Base-by-base conservation (phyloP, 1,284 basidiomycete species). In the Kalmanozyma brasiliensis region DNA sequence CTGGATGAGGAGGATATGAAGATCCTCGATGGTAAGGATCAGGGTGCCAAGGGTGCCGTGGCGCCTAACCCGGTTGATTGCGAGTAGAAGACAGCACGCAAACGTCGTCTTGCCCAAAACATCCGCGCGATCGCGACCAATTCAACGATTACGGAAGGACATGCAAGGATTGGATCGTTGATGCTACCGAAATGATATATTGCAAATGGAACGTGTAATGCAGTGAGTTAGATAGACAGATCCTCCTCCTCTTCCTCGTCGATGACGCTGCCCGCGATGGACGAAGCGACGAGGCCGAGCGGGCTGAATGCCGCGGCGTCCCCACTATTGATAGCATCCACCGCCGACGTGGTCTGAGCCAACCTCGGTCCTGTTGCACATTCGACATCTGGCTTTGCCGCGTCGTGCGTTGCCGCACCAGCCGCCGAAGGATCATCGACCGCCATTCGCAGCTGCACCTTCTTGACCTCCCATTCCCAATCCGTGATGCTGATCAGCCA, bases 401-500 rank as follows among this genome's bases (percentile, higher is more conserved):
- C 42, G 20, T 20, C 44, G 6, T 53, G 53, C 11, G 52, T 33
- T 23, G 51, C 29, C 16, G 52, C 9, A 11, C 23, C 38, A 24
- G 52, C 17, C 16, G 49, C 53, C 10, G 61, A 52, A 16, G 79
- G 61, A 62, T 72, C 59, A 32, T 72, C 68, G 33, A 72, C 53
- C 8, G 55, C 53, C 71, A 73, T 73, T 19, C 71, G 47, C 32
- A 69, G 26, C 51, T 70, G 66, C 20, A 74, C 73, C 53, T 75
- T 75, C 42, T 59, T 58, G 29, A 75, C 73, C 46, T 80, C 78
- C 26, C 62, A 47, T 13, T 75, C 73, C 85, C 85, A 85, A 55
- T 85, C 79, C 4, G 84, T 83, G 26, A 80, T 72, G 73, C 82
- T 78, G 22, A 85, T 83, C 32, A 85, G 66, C 41, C 68, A 62